Conservation (phyloP, 2,329 filamentous ascomycete genomes). For the Trichoderma asperellum region DNA sequence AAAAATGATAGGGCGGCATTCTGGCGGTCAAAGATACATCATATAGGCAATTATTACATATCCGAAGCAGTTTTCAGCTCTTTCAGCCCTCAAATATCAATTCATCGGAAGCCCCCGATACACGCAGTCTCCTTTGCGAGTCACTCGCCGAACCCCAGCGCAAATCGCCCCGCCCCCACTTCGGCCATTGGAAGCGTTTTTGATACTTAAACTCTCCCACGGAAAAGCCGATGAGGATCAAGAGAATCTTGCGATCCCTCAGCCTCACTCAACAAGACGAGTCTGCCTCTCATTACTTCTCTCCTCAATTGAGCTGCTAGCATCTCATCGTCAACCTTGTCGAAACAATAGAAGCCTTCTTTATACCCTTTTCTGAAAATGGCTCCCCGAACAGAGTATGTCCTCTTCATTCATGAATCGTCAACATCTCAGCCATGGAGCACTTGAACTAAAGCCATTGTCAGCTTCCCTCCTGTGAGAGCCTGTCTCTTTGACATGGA, state of each 20-base stretch:
- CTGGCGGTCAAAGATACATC: neutral
- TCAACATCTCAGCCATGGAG: neutral
- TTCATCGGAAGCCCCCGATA: neutral
- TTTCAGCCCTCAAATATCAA: neutral
- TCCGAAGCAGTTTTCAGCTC: neutral
- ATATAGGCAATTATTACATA: neutral
- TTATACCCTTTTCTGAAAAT: slow-evolving; percentile 36
- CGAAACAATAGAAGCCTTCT: neutral
- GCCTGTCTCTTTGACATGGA: slow-evolving; percentile 99
- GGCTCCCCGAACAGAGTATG: slow-evolving; percentile 52
- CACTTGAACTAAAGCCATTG: neutral
- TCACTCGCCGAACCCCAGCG: neutral
- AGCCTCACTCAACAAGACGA: neutral
- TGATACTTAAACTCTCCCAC: neutral
- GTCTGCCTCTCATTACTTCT: neutral
- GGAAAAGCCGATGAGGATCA: slow-evolving; percentile 1
- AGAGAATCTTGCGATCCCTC: neutral
- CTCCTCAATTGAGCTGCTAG: neutral
- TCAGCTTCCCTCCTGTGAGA: slow-evolving; percentile 75
- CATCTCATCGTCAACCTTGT: neutral
- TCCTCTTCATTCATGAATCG: neutral
- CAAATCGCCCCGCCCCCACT: slow-evolving; percentile 21
- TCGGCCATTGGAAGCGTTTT: neutral
- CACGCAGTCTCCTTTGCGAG: neutral
- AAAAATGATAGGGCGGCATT: neutral